Base-by-base conservation (phyloP, 371 early-diverging fungal genomes). In the Scutellospora calospora region DNA sequence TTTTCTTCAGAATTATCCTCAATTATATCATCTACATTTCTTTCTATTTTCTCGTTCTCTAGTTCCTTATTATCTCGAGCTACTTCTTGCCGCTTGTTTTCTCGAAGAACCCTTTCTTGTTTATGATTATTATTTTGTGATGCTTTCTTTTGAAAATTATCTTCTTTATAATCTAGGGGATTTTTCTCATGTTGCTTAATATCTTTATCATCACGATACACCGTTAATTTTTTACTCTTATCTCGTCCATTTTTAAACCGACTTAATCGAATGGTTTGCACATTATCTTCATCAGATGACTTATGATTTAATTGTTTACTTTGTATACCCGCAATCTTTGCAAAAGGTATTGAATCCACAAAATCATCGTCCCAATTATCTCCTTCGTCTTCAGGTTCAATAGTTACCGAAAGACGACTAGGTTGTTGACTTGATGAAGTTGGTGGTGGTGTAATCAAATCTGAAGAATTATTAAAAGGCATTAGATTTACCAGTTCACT, bases 321-420 rank as follows among this genome's bases (percentile, higher is more conserved):
- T 12, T 85, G 83, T n/a, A 72, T 78, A 16, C 81, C 83, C 8
- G 84, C 82, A 20, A 87, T 51, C 33, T 84, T 84, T 31, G 85
- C 51, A 4, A 82, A 81, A 9, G 81, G 35, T 11, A 83, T 83
- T 0, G 85, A 82, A 20, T 83, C 85, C 22, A 82, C 84, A 79
- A 87, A 87, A 74, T 87, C 88, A 69, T 84, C 87, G 60, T 87
- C 88, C 88, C 88, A 87, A 66, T 84, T 87, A 54, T 85, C 84
- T 1, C 79, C 83, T 33, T 74, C 76, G 8, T 76, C 80, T 41
- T 87, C 87, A 9, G 85, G 85, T 57, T 86, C 83, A 8, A 38
- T 59, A 16, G 49, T 38, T 5, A 41, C n/a, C 16, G 62, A 72
- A 22, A 51, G 52, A 41, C 60, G 45, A 41, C 60, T 81, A 71